Evolutionary conservation across 495 filamentous ascomycete genomes (phyloP), one percentile per base, ranked within the genome.

Genomic region (Hypoxylon fragiforme): DNA sequence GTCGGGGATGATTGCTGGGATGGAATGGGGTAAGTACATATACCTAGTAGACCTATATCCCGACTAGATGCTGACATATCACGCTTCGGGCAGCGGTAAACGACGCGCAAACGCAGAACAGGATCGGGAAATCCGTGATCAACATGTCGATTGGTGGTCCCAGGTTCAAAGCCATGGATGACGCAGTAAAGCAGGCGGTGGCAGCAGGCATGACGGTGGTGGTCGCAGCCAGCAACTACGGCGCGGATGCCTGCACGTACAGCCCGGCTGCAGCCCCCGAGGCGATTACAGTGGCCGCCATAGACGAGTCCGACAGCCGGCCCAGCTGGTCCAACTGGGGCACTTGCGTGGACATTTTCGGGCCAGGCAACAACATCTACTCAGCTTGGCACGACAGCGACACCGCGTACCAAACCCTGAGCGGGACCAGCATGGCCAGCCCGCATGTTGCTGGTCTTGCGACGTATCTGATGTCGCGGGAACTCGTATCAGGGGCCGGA

Each of bases 251-350:
- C 9, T 59, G 52, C 37, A 66, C 64, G 39, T 68, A 62, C 47
- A 71, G 70, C 3, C 73, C 73, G 31, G 78, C 77, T 18, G 76
- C 74, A 50, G 75, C 71, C 6, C 58, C 74, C 9, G 52, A 67
- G 26, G 77, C 75, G 31, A 67, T 80, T 48, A 81, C 80, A 8
- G 72, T 81, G 41, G 80, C 76, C 20, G 77, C 78, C 28, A 63
- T 65, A 15, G 69, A 70, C 44, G 43, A 43, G 13, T 57, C 60
- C 1, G 37, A 57, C 42, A 45, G 67, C 72, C 35, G 52, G 7
- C 50, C 57, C 3, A 18, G 16, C 26, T 81, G 77, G 66, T 76
- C 74, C 1, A 80, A 81, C 60, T 81, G 71, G 53, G 77, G 77
- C 0, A 32, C 53, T 7, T 69, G 75, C 36, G 76, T 80, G 2